A percentile compares a stretch with the other conserved stretches of the same genome.
phyloP scores from a whole-genome alignment of 2,329 filamentous ascomycete species.

The Neurospora crassa region DNA sequence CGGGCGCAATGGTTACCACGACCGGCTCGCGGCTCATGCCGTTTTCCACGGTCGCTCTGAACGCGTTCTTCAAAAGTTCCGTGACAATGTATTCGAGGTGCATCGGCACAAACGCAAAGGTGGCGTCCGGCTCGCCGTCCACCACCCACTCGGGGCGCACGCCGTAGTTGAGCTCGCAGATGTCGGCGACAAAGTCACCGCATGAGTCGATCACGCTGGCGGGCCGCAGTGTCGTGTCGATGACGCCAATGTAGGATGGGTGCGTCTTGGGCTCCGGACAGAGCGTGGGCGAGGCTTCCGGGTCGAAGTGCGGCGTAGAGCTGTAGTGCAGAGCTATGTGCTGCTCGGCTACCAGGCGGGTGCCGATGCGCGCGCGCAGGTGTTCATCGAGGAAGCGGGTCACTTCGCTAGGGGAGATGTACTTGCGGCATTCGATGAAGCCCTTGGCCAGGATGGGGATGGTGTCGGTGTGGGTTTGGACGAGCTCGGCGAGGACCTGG shows the following conservation, averaged over 20 bases:
- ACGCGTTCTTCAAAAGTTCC: conserved; percentile 93
- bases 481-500: conserved; percentile 87
- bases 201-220: conserved; percentile 74
- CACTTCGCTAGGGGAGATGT: conserved; percentile 75
- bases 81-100: conserved; percentile 97
- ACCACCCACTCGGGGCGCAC: conserved; percentile 72
- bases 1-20: conserved; percentile 82
- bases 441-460: conserved; percentile 87
- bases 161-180: conserved; percentile 93
- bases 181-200: conserved; percentile 85
- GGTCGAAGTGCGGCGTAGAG: conserved; percentile 59
- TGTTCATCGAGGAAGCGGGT: conserved; percentile 90
- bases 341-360: conserved; percentile 87
- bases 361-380: conserved; percentile 86
- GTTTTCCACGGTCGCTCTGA: conserved; percentile 83
- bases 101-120: conserved; percentile 88
- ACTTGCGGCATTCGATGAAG: conserved; percentile 86
- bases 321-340: conserved; percentile 81
- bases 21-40: conserved; percentile 72
- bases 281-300: conserved; percentile 37
- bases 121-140: conserved; percentile 77
- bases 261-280: conserved; percentile 31
- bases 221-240: conserved; percentile 81
- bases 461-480: conserved; percentile 87
- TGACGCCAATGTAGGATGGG: conserved; percentile 80